These are phyloP conservation scores for Vigna unguiculata DNA, from an alignment of 306 rosid genomes.

Conservation along the genomic window DNA sequence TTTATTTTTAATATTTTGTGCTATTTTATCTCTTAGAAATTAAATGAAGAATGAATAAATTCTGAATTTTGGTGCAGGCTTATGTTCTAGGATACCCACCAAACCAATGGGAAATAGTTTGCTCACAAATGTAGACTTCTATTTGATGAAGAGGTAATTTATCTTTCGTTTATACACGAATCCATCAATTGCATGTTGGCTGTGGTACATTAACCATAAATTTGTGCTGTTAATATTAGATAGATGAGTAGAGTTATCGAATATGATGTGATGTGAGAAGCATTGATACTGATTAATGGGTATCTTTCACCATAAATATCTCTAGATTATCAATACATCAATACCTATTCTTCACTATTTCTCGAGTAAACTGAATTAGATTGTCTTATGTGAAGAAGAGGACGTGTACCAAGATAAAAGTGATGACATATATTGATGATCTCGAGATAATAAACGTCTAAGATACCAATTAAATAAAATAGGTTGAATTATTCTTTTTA, in stretches of 20 bases:
- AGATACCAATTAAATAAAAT: neutral
- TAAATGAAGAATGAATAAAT: neutral
- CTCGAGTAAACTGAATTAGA: neutral
- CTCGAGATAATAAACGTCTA: neutral
- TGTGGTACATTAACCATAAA: neutral
- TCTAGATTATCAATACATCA: too few relatives aligned
- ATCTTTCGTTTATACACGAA: neutral
- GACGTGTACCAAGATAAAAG: neutral
- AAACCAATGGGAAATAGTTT: neutral
- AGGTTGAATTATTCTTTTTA: too few relatives aligned
- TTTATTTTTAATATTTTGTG: neutral
- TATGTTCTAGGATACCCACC: neutral
- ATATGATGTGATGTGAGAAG: too few relatives aligned
- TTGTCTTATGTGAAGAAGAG: neutral
- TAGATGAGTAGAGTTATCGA: neutral
- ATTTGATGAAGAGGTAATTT: slow-evolving; percentile 8
- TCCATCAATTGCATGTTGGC: neutral
- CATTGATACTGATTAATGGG: too few relatives aligned
- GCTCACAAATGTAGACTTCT: neutral
- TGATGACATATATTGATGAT: neutral
- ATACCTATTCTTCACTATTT: neutral
- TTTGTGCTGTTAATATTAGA: neutral
- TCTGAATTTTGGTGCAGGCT: slow-evolving; percentile 19
- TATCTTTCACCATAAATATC: too few relatives aligned
- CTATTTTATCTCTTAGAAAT: neutral